Base-by-base conservation (phyloP, 1,139 yeast genomes). In the Geotrichum bryndzae region DNA sequence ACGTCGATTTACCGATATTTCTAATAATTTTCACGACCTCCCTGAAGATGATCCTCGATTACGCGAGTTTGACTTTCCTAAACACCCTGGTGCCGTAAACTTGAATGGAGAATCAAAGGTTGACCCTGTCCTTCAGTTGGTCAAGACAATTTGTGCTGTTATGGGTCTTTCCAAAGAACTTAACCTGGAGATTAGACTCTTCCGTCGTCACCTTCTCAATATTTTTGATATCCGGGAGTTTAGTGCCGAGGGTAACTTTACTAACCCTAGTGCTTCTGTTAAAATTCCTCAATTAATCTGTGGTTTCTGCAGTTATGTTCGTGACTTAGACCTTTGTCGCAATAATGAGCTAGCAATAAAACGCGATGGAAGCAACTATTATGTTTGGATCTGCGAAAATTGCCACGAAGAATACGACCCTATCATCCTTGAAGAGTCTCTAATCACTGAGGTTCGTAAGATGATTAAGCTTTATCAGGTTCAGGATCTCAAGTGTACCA, bases 201-300 rank as follows among this genome's bases (percentile, higher is more conserved):
- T 95, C 60, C 81, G 97, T 64, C 85, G 89, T 65, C 94, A 88
- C 63, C 75, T 95, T 64, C 78, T 94, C 53, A 80, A 82, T 1
- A 75, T 88, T 4, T 83, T 95, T 68, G 96, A 90, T 52, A 81
- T 92, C 56, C 84, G 88, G 65, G 99, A 94, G 72, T 95, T 94
- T 74, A 86, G 91, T 67, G 81, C 81, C 10, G 90, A 86, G 62
- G 91, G 95, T 0, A 78, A 77, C n/a, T 92, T 92, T 74, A 74
- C 73, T 51, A 84, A 90, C 69, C 97, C 98, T 10, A 83, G 95
- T 62, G 79, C 88, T 0, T 82, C 90, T 0, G 78, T 94, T 65
- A 77, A 80, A 51, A 74, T 94, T 2, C 83, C 88, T 2, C 86
- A 86, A 59, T 81, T 90, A 3, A 79, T 88, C 15, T 94, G 99